Conservation (phyloP, 148 eudicot genomes). For the Polygonum aviculare region DNA sequence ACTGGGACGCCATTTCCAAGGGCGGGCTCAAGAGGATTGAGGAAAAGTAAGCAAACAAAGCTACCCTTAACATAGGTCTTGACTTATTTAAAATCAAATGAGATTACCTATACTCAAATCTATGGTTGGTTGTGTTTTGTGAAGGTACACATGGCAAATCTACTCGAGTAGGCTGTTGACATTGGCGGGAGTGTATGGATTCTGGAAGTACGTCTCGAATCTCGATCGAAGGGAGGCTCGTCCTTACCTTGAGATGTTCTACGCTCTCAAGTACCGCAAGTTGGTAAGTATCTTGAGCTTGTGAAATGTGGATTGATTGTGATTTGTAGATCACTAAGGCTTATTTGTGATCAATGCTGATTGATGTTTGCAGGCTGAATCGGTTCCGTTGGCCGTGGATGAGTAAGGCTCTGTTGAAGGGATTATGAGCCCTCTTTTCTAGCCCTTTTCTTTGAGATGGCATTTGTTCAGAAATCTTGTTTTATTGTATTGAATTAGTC, state of each 20-base stretch:
- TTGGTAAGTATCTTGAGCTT: slow-evolving; percentile 35
- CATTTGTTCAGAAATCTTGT: not conserved
- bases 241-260: slow-evolving; percentile 93
- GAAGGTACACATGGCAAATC: slow-evolving; percentile 80
- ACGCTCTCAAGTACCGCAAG: slow-evolving; percentile 84
- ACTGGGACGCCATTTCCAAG: slow-evolving; percentile 73
- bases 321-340: not conserved
- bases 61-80: not conserved
- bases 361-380: slow-evolving; percentile 55
- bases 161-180: slow-evolving; percentile 83
- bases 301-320: not conserved
- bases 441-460: slow-evolving; percentile 7
- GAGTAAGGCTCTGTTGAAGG: slow-evolving; percentile 12
- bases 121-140: not conserved
- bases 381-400: slow-evolving; percentile 79
- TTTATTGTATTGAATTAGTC: not conserved
- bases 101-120: not conserved
- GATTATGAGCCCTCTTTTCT: too few species aligned
- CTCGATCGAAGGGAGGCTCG: slow-evolving; percentile 86
- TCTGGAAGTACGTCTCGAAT: slow-evolving; percentile 82
- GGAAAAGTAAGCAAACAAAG: slow-evolving; percentile 45
- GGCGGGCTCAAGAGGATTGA: slow-evolving; percentile 78
- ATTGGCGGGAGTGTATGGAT: slow-evolving; percentile 90
- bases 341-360: not conserved
- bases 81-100: not conserved